phyloP scores from a whole-genome alignment of 177 flowering plant genomes.

The Tripterygium wilfordii region DNA sequence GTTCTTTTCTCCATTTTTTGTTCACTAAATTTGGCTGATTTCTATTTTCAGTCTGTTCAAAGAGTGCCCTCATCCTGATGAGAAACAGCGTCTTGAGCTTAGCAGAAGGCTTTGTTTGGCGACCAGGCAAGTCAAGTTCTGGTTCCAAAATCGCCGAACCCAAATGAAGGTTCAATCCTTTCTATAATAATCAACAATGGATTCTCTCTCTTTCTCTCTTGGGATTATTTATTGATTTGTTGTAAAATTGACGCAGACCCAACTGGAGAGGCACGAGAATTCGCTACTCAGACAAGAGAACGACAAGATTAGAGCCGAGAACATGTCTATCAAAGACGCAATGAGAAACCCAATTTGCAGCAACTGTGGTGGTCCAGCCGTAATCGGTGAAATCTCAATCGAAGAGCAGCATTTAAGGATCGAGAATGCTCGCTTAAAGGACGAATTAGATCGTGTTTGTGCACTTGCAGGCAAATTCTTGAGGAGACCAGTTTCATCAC shows the following conservation, averaged over 20 bases:
- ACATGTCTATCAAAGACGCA: slow-evolving; percentile 84
- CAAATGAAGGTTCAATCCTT: slow-evolving; percentile 99
- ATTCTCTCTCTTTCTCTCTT: no score
- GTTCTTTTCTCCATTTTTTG: no score
- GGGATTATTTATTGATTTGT: no score
- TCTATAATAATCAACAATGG: no score
- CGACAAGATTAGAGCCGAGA: slow-evolving; percentile 90
- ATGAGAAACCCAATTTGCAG: slow-evolving; percentile 92
- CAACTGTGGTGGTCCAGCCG: slow-evolving; percentile 92
- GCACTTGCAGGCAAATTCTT: slow-evolving; percentile 82
- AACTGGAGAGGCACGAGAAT: slow-evolving; percentile 93
- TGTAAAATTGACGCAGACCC: no score
- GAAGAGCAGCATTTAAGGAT: slow-evolving; percentile 92
- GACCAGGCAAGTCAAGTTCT: slow-evolving; percentile 92
- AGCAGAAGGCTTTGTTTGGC: slow-evolving; percentile 80
- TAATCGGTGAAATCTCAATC: slow-evolving; percentile 78
- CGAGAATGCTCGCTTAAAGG: slow-evolving; percentile 87
- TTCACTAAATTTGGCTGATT: no score
- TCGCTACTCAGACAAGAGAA: slow-evolving; percentile 82
- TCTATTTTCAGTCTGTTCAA: slow-evolving; percentile 60
- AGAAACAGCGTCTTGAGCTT: slow-evolving; percentile 88
- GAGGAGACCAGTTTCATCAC: slow-evolving; percentile 62
- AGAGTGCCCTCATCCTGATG: slow-evolving; percentile 99
- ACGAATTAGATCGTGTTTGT: slow-evolving; percentile 88
- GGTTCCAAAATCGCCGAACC: slow-evolving; percentile 96